A percentile compares a stretch with the other conserved stretches of the same genome.
Conservation (phyloP, 1,139 yeast species). For the Kazachstania sp. region DNA sequence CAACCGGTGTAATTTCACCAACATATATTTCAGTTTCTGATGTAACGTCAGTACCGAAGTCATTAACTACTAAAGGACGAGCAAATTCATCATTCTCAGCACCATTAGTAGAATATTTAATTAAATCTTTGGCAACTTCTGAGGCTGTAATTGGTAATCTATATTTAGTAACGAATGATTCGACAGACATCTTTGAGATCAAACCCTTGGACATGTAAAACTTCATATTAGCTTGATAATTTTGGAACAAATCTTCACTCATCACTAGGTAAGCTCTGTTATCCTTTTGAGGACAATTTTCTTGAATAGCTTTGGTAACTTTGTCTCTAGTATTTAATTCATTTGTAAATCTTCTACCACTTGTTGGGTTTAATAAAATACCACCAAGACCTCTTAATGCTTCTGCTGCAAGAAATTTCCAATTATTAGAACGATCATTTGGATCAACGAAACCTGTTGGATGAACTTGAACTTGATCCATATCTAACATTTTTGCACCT, state of each 20-base stretch:
- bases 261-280: slow-evolving; percentile 34
- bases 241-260: slow-evolving; percentile 32
- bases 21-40: slow-evolving; percentile 26
- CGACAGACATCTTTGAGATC: slow-evolving; percentile 45
- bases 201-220: slow-evolving; percentile 61
- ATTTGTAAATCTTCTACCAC: slow-evolving; percentile 61
- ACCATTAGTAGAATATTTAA: slow-evolving; percentile 37
- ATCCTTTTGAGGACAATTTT: slow-evolving; percentile 33
- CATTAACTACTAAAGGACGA: slow-evolving; percentile 28
- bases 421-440: slow-evolving; percentile 41
- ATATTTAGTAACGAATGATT: slow-evolving; percentile 39
- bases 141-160: slow-evolving; percentile 30
- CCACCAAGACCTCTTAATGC: slow-evolving; percentile 77
- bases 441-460: slow-evolving; percentile 80
- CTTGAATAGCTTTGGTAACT: slow-evolving; percentile 45
- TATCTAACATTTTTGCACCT: slow-evolving; percentile 60
- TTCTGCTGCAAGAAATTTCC: slow-evolving; percentile 73
- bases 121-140: slow-evolving; percentile 38
- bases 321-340: slow-evolving; percentile 65
- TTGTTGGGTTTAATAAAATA: slow-evolving; percentile 44
- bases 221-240: slow-evolving; percentile 42
- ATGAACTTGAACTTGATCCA: slow-evolving; percentile 76
- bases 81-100: slow-evolving; percentile 23
- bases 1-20: slow-evolving; percentile 56
- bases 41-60: slow-evolving; percentile 20